Evolutionary conservation across 2,329 filamentous ascomycete species (phyloP).

Genomic region (Verticillium klebahnii): DNA sequence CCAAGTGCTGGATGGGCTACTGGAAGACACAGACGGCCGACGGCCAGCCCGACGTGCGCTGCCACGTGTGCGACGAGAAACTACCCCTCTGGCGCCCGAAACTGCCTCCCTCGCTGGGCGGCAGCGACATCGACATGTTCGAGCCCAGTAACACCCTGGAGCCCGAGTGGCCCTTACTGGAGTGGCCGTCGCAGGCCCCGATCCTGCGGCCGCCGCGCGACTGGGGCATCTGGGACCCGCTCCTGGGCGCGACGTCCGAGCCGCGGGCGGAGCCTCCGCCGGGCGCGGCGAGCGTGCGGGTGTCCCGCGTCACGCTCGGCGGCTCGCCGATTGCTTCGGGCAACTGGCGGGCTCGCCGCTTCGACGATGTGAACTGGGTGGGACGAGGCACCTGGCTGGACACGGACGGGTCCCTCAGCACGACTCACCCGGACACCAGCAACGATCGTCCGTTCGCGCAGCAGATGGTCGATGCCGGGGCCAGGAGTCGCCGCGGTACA

Average conservation of each 20-base stretch:
- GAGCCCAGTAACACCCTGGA: neutral
- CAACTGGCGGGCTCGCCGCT: neutral
- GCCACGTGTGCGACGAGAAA: neutral
- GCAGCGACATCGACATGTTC: neutral
- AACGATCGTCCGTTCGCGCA: neutral
- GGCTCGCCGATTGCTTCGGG: neutral
- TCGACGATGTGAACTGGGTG: neutral
- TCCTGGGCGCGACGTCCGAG: neutral
- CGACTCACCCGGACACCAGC: neutral
- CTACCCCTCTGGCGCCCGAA: neutral
- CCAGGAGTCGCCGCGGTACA: neutral
- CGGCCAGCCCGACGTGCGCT: neutral
- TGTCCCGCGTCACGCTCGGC: neutral
- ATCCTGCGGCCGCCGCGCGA: neutral
- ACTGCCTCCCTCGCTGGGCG: neutral
- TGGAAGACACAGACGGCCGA: neutral
- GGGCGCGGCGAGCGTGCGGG: neutral
- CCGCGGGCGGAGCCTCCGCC: neutral
- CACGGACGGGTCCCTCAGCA: neutral
- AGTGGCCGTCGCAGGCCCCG: neutral
- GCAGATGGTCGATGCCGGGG: neutral
- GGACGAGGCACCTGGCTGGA: neutral
- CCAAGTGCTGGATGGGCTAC: neutral
- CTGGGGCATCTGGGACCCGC: neutral
- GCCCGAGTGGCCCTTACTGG: neutral